Base-by-base conservation (phyloP, 1,284 basidiomycete species). In the Cryptococcus sp. region DNA sequence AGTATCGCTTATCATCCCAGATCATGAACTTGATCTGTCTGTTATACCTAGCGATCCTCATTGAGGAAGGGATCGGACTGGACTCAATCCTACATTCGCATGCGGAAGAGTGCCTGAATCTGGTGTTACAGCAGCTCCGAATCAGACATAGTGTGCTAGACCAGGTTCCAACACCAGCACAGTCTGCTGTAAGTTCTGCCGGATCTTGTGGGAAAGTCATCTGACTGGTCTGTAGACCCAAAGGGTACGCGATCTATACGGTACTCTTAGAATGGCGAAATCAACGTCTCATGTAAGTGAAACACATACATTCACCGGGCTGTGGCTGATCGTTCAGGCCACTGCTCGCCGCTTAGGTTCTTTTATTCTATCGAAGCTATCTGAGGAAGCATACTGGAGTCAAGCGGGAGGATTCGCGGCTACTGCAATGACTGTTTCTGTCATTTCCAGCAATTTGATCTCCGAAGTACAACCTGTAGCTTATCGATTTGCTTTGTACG, bases 41-140 rank as follows among this genome's bases (percentile, higher is more conserved):
- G 3, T 47, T 74, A 4, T 70, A 63, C 41, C 58, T 70, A 7
- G 61, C 50, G 6, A 55, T 23, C 44, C 30, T 41, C 10, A n/a
- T 41, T 10, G n/a, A 10, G 10, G 10, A 10, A n/a, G 38, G 10
- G 38, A n/a, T 41, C 38, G 38, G 38, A 41, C 10, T 41, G 10
- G 38, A 41, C 10, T 10, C 38, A 41, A 41, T 41, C 10, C 10
- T 41, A n/a, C 38, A 41, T 41, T 10, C 38, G n/a, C 10, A 41
- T 41, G 38, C 38, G n/a, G 38, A 10, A 10, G 38, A 41, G 10
- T 41, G 38, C n/a, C 10, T n/a, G n/a, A 10, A n/a, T 41, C 10
- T 41, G n/a, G 38, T 41, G 38, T n/a, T 41, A 41, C 38, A 41
- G 10, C 38, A 41, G 10, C 10, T 41, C 10, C 38, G 10, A 41